Evolutionary conservation across 2,329 filamentous ascomycete species (phyloP), one percentile per base, ranked within the genome.

Genomic region (Fusarium sororula): DNA sequence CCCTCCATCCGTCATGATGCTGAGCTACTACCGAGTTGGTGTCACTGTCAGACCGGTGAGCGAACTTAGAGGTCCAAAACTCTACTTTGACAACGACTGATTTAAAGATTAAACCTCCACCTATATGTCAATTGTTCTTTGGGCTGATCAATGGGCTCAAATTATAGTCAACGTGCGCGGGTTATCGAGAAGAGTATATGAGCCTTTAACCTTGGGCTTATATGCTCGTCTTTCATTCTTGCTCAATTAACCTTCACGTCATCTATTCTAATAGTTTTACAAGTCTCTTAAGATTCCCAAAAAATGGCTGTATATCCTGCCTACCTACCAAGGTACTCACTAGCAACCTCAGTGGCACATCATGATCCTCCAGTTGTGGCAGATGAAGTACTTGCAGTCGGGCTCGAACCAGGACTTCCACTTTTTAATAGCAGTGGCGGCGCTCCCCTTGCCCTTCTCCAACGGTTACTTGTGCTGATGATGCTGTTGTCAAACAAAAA

Each of bases 401-500:
- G 65, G 26, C 61, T 57, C 6, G 63, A 20, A 20, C 54, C 63
- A 20, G 55, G 14, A 50, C 56, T 57, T 20, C 69, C 42, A 30
- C 61, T 58, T 51, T 72, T 77, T 32, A 77, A 54, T 47, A 68
- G 41, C 60, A 84, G 72, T 30, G 77, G 76, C 11, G 80, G 73
- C 11, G 85, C 83, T 1, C 88, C 89, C 61, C 88, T 83, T 60
- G 84, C 75, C 59, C 74, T 81, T 69, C 88, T 83, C 83, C 85
- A 84, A 57, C 83, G 80, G 78, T 91, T 90, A 75, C 87, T 89
- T 59, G 83, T 84, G 50, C 86, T 84, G n/a, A 91, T 79, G 22
- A 90, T 84, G 17, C 82, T 81, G 14, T 83, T 78, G 74, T 91
- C 89, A 76, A 91, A 87, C 41, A 89, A 79, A 80, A 89, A 90